These are phyloP conservation scores for Solanum gandarillasii DNA, from an alignment of 257 asterid species.

Conservation along the genomic window DNA sequence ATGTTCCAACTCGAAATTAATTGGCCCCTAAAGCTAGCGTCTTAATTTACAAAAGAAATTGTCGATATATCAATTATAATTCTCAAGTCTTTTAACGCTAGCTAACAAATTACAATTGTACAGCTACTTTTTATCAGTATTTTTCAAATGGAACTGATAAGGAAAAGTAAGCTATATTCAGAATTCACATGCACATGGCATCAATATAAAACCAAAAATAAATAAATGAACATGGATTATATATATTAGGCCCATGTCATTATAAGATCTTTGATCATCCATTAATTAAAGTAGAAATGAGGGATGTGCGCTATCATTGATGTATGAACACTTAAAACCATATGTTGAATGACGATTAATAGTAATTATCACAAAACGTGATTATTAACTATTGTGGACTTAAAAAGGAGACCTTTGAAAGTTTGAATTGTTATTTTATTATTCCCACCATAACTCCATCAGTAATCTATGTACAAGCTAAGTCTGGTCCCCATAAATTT, in stretches of 20 bases:
- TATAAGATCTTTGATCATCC: not conserved
- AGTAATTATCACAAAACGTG: not conserved
- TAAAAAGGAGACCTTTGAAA: not conserved
- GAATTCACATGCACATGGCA: not conserved
- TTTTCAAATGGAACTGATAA: not conserved
- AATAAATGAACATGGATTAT: not conserved
- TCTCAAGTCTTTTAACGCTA: not conserved
- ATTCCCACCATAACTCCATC: not conserved
- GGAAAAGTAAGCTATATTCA: not conserved
- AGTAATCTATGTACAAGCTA: not conserved
- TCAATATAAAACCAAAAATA: not conserved
- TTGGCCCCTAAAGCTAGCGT: not conserved
- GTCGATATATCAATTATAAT: not conserved
- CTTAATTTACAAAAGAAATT: not conserved
- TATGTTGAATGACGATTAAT: not conserved
- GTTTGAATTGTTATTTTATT: not conserved
- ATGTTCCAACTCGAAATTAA: not conserved
- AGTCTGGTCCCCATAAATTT: not conserved
- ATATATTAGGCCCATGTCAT: not conserved
- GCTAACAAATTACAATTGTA: not conserved
- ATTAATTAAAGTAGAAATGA: not conserved
- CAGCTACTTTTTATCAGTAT: not conserved
- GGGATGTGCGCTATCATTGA: not conserved
- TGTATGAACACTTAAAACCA: not conserved
- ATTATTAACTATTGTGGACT: not conserved